Base-by-base conservation (phyloP, 192 early-diverging fungal genomes). In the Gamsiella multidivaricata region DNA sequence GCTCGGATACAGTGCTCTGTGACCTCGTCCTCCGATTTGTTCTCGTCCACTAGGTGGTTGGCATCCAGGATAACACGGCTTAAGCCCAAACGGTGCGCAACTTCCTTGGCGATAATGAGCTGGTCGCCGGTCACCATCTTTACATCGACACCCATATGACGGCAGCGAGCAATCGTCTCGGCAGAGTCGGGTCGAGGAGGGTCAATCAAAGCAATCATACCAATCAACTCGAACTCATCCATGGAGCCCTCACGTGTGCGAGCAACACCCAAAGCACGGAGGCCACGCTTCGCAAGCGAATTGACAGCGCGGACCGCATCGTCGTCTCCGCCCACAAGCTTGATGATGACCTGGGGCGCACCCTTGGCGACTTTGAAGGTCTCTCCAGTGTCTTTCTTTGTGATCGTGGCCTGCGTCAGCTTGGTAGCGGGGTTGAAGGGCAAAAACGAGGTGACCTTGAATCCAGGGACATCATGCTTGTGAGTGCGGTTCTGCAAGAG, bases 71-170 rank as follows among this genome's bases (percentile, higher is more conserved):
- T 97, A 33, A 93, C 92, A 29, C 96, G 89, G 39, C 90, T 83
- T 91, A 98, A 92, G 54, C 95, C 95, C 43, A 98, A 87, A 56
- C 96, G 93, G 25, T 83, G 84, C 23, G 94, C 90, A 6, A 98
- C 93, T 59, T 94, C 95, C 80, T 96, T 97, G 70, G 92, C 96
- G 84, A 97, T 97, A 61, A 96, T 95, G 54, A 91, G 81, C 83
- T 97, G 95, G 80, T 98, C 96, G 61, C 96, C 96, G 29, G 96
- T 98, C 43, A 98, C 92, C 96, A 98, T 97, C 83, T 98, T 98
- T 63, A 97, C 93, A 50, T 91, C 88, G 7, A 98, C 91, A 39
- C 96, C 96, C 79, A 95, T 90, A n/a, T 84, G 80, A 50, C 89
- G 83, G 83, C 95, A 97, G 50, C 93, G 91, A 18, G 75, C 68